Evolutionary conservation across 176 grass and related monocot genomes (phyloP).

Genomic region (Musa schizocarpa): DNA sequence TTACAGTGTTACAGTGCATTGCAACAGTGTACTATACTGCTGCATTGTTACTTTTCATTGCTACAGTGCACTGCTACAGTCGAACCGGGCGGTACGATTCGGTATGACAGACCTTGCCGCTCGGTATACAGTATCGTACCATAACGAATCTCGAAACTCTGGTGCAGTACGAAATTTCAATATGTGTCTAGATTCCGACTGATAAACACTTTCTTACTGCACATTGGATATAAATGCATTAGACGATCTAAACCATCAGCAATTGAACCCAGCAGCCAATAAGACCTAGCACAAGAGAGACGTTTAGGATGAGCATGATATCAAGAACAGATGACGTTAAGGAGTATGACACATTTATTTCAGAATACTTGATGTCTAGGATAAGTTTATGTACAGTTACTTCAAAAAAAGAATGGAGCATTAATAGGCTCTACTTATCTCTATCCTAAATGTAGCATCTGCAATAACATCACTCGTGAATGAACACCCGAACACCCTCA

Average conservation of each 20-base stretch:
- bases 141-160: too few species aligned
- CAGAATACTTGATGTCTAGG: neutral
- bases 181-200: neutral
- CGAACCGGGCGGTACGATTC: too few species aligned
- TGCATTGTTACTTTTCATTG: too few species aligned
- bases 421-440: neutral
- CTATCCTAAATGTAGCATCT: neutral
- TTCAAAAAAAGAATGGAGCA: neutral
- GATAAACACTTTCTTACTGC: neutral
- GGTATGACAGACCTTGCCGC: too few species aligned
- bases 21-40: too few species aligned
- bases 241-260: neutral
- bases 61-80: too few species aligned
- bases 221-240: neutral
- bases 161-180: too few species aligned
- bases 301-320: neutral
- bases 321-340: neutral
- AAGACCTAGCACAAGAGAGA: too few species aligned
- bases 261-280: too few species aligned
- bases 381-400: neutral
- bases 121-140: too few species aligned
- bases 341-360: neutral
- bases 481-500: neutral
- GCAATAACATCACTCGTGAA: neutral
- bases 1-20: too few species aligned